A percentile compares a stretch with the other conserved stretches of the same genome.
Conservation (phyloP, 306 rosid species). For the Lotus japonicus region DNA sequence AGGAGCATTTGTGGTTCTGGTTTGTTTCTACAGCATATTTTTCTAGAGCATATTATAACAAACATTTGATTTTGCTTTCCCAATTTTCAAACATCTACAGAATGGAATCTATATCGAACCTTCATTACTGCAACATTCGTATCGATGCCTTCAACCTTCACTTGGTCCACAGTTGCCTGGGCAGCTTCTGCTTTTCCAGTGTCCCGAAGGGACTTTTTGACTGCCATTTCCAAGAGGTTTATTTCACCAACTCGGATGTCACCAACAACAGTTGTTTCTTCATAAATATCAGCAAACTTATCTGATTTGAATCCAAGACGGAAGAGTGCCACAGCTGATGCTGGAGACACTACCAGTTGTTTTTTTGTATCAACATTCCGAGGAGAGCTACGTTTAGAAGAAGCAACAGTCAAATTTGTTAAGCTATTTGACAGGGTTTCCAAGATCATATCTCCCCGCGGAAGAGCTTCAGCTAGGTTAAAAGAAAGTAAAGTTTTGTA, state of each 20-base stretch:
- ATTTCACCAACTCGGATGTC: conserved; percentile 75
- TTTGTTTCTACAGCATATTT: conserved; percentile 9
- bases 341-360: conserved; percentile 40
- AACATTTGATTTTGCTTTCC: background rate
- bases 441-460: conserved; percentile 80
- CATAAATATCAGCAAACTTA: conserved; percentile 31
- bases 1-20: background rate
- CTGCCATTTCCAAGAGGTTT: conserved; percentile 69
- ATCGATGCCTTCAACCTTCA: conserved; percentile 96
- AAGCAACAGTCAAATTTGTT: conserved; percentile 35
- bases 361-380: conserved; percentile 40
- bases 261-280: conserved; percentile 33
- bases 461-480: conserved; percentile 89
- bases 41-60: background rate
- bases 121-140: conserved; percentile 93
- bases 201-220: conserved; percentile 58
- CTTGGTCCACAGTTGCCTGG: conserved; percentile 79
- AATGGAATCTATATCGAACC: conserved; percentile 42
- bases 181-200: conserved; percentile 86
- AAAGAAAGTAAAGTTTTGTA: conserved; percentile 74
- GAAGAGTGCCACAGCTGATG: conserved; percentile 55
- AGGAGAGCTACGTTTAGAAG: conserved; percentile 39
- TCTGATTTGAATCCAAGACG: conserved; percentile 53
- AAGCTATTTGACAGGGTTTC: conserved; percentile 59
- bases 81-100: background rate